Evolutionary conservation across 2,329 filamentous ascomycete species (phyloP), one percentile per base, ranked within the genome.

Genomic region (Penicillium expansum): DNA sequence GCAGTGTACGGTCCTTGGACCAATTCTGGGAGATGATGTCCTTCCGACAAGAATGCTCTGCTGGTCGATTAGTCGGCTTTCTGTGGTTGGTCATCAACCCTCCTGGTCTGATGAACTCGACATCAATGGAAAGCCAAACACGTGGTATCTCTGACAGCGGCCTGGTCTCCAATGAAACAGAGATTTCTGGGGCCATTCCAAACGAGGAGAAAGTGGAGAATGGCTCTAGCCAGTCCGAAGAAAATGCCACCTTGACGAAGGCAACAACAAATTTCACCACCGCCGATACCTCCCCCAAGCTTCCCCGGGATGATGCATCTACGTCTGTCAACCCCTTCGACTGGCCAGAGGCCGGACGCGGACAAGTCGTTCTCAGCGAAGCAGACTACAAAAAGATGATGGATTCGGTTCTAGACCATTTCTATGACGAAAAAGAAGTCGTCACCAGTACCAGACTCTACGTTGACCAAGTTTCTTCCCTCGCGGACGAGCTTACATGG

Each of bases 21-120:
- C 87, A 92, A 64, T 99, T 99, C 69, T 99, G 94, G 94, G 94
- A 99, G 60, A 89, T 96, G 83, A 97, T 99, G 93, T 88, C 92
- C 0, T 97, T 90, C 70, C 83, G 94, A 55, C 94, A 97, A 71
- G 94, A 99, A 70, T 99, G 94, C 69, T 96, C 92, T 0, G 91
- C 92, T 33, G 95, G 94, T 0, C 83, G 92, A 18, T 82, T 96
- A 69, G 95, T 96, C 0, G 95, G 95, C 0, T 99, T 99, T 65
- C 82, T 97, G 27, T 99, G 95, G 93, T 78, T 97, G 27, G 87
- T 97, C 0, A 89, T 97, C 45, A 82, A 80, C 62, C 88, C 91
- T 33, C 81, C 85, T 0, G 73, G 77, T 6, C 58, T 75, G 33
- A 62, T 72, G 54, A 72, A 75, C 55, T 68, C 76, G 56, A 66